Base-by-base conservation (phyloP, 108 stramenopile species). In the Parietichytrium sp. region DNA sequence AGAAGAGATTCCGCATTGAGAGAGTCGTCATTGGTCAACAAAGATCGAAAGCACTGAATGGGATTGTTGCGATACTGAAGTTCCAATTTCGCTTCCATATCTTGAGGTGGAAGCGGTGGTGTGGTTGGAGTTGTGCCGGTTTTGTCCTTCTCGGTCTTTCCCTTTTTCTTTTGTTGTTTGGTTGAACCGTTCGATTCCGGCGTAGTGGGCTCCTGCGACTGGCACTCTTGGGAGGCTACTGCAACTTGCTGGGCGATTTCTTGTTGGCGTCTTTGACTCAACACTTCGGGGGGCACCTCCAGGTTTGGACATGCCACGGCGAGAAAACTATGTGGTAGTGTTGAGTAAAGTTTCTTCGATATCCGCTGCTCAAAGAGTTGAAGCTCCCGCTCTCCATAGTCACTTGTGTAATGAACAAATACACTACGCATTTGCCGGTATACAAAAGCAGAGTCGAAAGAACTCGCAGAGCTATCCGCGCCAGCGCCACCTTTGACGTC, bases 321-420 rank as follows among this genome's bases (percentile, higher is more conserved):
- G 38, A 72, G 38, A 27, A 72, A 72, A 1, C 6, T 6, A 42
- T 18, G 45, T 10, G 61, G 61, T 42, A 72, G 36, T 13, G 33
- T 72, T 25, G 61, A 33, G 42, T 3, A 72, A n/a, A 72, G 61
- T 16, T 25, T 16, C 2, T 72, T 72, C 2, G 61, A 72, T 6
- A 72, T 72, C 16, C 61, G 61, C 61, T 72, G 61, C 42, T 33
- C 18, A 42, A 72, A 72, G 42, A 72, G 61, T 27, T 72, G 18
- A 8, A 45, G 38, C 42, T 72, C 61, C 38, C 61, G 61, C 20
- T 72, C 61, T 7, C 38, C 61, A 25, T 72, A 72, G n/a, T 36
- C 23, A 6, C n/a, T 42, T 38, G 61, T 72, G 20, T 45, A 45
- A 47, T 33, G 61, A 10, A 6, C 61, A 72, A 72, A 72, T n/a